Evolutionary conservation across 345 rosid genomes (phyloP).

Genomic region (Eucalyptus curtisii): DNA sequence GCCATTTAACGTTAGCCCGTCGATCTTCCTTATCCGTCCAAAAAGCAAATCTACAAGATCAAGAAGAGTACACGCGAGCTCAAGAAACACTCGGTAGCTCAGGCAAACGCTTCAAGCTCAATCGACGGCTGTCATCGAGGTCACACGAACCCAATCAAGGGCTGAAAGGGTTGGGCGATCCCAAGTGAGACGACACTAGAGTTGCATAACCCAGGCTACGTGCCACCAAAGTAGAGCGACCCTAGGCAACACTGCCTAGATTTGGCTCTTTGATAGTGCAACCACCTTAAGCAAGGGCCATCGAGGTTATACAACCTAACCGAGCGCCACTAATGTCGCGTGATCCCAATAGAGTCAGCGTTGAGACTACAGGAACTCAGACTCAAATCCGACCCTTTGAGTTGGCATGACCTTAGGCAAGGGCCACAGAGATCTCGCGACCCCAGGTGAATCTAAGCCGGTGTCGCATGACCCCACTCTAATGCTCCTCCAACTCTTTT

Average conservation of each 20-base stretch:
- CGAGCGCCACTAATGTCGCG: background rate
- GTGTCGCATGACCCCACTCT: no score
- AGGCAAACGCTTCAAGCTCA: background rate
- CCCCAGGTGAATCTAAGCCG: no score
- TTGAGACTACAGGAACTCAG: no score
- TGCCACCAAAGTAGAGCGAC: background rate
- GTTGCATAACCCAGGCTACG: background rate
- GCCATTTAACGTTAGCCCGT: background rate
- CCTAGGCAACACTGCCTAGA: background rate
- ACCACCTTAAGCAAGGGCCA: background rate
- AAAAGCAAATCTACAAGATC: background rate
- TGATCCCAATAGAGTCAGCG: background rate
- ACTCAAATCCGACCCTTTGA: no score
- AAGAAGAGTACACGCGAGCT: background rate
- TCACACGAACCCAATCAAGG: background rate
- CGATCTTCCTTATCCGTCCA: background rate
- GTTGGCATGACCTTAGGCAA: background rate
- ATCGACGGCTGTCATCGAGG: background rate
- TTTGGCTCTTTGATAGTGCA: background rate
- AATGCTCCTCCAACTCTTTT: no score
- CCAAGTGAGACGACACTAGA: background rate
- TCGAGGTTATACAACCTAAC: fast-evolving
- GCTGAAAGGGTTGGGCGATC: background rate
- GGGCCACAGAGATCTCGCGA: background rate
- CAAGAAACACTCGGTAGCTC: background rate